Conservation (phyloP, 257 asterid species). For the Solanum ossicruentum region DNA sequence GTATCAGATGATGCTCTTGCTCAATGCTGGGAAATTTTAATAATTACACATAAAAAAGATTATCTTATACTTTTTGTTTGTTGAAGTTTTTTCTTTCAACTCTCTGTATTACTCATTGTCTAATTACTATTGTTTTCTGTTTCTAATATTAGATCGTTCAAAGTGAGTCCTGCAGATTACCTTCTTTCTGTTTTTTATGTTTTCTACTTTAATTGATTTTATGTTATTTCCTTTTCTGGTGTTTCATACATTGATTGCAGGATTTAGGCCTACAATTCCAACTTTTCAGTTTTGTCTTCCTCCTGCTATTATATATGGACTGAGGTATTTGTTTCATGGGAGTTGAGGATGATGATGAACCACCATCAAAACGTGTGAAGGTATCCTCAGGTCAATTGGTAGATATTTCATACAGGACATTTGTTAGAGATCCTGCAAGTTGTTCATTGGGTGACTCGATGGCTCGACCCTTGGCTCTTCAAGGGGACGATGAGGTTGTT, state of each 20-base stretch:
- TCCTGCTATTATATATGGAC: constrained; percentile 42
- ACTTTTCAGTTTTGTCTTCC: not conserved
- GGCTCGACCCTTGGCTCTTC: constrained; percentile 52
- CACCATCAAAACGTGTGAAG: constrained; percentile 81
- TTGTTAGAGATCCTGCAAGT: constrained; percentile 36
- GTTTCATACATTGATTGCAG: not conserved
- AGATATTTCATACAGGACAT: constrained; percentile 35
- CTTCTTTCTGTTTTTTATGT: not conserved
- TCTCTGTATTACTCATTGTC: not conserved
- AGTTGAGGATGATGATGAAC: constrained; percentile 75
- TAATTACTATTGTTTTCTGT: not conserved
- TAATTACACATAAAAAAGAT: not conserved
- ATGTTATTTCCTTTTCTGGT: not conserved
- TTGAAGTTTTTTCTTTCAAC: not conserved
- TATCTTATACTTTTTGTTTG: not conserved
- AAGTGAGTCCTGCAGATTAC: not conserved
- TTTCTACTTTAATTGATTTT: not conserved
- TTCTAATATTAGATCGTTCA: not conserved
- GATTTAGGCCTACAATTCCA: constrained; percentile 1
- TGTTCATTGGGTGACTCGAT: constrained; percentile 38
- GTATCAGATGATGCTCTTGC: not conserved
- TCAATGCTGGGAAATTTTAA: not conserved
- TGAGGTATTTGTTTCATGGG: constrained; percentile 80
- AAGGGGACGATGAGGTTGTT: constrained; percentile 58
- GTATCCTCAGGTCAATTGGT: constrained; percentile 32